Conservation (phyloP, 2,329 filamentous ascomycete genomes). For the Emydomyces testavorans region DNA sequence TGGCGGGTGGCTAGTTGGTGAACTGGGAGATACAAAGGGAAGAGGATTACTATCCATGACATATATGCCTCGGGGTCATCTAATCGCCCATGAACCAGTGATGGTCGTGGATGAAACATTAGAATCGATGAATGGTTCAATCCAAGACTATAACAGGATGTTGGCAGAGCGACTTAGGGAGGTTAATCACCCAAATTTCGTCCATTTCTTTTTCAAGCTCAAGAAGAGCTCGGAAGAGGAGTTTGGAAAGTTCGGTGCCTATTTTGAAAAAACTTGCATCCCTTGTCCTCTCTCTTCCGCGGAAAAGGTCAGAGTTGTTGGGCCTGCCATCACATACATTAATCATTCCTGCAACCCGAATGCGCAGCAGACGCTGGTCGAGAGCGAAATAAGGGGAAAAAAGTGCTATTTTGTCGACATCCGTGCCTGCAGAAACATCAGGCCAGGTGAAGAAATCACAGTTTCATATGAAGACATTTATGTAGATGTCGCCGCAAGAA, state of each 20-base stretch:
- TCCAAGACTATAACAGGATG: slow-evolving; percentile 6
- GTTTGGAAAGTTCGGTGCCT: slow-evolving; percentile 7
- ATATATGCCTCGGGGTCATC: neutral
- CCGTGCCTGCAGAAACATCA: slow-evolving; percentile 18
- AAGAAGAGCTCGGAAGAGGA: neutral
- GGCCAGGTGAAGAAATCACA: slow-evolving; percentile 20
- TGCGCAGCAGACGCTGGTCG: slow-evolving; percentile 14
- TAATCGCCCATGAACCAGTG: slow-evolving; percentile 12
- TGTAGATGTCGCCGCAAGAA: slow-evolving; percentile 11
- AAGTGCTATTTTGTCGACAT: slow-evolving; percentile 10
- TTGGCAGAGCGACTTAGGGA: slow-evolving; percentile 6
- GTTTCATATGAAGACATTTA: slow-evolving; percentile 10
- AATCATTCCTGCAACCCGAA: slow-evolving; percentile 24
- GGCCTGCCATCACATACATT: slow-evolving; percentile 6
- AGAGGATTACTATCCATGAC: slow-evolving; percentile 7
- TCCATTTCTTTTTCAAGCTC: slow-evolving; percentile 9
- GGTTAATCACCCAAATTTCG: neutral
- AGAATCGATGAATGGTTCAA: neutral
- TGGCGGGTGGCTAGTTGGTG: neutral
- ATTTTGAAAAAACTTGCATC: slow-evolving; percentile 12
- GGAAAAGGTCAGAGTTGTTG: neutral
- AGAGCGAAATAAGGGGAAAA: neutral
- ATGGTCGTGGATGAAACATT: slow-evolving; percentile 7
- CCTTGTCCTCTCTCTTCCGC: neutral
- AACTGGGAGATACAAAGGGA: neutral